Evolutionary conservation across 495 filamentous ascomycete genomes (phyloP).

Genomic region (Aspergillus biplanus): DNA sequence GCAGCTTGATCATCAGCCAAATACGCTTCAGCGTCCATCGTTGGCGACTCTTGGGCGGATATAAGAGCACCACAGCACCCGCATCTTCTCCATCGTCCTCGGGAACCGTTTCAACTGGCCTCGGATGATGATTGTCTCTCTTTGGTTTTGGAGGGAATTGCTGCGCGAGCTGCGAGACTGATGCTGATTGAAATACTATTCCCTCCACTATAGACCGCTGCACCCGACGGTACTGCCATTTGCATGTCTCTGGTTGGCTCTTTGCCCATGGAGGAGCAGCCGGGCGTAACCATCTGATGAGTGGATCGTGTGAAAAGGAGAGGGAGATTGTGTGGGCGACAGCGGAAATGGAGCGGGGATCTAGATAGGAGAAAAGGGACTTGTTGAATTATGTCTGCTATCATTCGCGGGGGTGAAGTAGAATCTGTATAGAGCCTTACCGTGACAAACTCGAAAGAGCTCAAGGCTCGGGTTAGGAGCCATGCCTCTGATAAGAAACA

Average conservation of each 20-base stretch:
- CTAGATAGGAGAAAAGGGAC: constrained; percentile 9
- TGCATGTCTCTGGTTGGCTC: constrained; percentile 10
- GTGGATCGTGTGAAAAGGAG: constrained; percentile 35
- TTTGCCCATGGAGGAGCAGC: constrained; percentile 27
- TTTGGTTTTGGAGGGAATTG: constrained; percentile 8
- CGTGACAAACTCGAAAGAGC: constrained; percentile 2
- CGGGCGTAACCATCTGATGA: constrained; percentile 37
- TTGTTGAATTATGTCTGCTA: background rate
- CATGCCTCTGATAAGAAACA: constrained; percentile 17
- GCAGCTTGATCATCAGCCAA: constrained; percentile 26
- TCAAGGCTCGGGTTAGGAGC: constrained; percentile 4
- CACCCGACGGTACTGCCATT: constrained; percentile 36
- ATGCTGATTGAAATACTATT: constrained; percentile 25
- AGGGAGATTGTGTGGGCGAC: constrained; percentile 30
- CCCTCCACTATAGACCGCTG: constrained; percentile 31
- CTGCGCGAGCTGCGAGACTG: constrained; percentile 17
- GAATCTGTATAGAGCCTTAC: background rate
- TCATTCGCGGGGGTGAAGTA: background rate
- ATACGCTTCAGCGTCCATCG: constrained; percentile 23
- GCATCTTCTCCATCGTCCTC: constrained; percentile 23
- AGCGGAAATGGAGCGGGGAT: constrained; percentile 17
- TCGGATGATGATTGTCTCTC: background rate
- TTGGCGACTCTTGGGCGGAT: constrained; percentile 24
- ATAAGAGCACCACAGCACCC: constrained; percentile 29
- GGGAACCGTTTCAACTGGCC: background rate